Evolutionary conservation across 164 flowering plant species (phyloP).

Genomic region (Amborella trichopoda): DNA sequence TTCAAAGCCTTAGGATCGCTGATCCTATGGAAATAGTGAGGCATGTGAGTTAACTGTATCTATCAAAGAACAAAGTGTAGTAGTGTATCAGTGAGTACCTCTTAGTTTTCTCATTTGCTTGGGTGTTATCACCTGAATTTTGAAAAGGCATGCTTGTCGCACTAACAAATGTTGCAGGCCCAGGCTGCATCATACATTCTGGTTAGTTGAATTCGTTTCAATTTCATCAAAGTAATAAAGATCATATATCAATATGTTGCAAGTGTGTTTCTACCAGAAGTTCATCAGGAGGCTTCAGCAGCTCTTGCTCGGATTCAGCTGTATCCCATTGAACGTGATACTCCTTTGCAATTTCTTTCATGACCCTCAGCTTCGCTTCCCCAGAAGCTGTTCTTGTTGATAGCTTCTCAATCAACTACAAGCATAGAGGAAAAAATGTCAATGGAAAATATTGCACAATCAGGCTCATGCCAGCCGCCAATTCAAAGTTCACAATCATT

Average conservation of each 20-base stretch:
- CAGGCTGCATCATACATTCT: slow-evolving; percentile 34
- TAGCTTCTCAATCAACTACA: slow-evolving; percentile 84
- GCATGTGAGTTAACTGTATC: not conserved
- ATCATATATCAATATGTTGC: not conserved
- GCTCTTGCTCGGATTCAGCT: slow-evolving; percentile 74
- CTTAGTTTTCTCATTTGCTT: not conserved
- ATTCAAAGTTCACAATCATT: not conserved
- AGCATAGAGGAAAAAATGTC: slow-evolving; percentile 1
- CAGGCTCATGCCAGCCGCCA: not conserved
- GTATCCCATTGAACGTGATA: slow-evolving; percentile 85
- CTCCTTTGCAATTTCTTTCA: slow-evolving; percentile 98
- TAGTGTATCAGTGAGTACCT: not conserved
- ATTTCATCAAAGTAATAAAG: not conserved
- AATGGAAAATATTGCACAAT: not conserved
- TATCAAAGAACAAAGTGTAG: not conserved
- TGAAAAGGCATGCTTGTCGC: slow-evolving; percentile 47
- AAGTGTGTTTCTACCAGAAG: slow-evolving; percentile 34
- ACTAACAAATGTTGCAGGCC: slow-evolving; percentile 66
- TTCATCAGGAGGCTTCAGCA: slow-evolving; percentile 88
- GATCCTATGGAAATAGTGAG: not conserved
- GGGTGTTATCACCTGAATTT: not conserved
- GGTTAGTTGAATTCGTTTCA: not conserved
- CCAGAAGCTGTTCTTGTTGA: slow-evolving; percentile 84
- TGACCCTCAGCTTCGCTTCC: slow-evolving; percentile 68
- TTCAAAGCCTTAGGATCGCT: not conserved